Conservation (phyloP, 23 red algal genomes). For the Gracilaria caudata region DNA sequence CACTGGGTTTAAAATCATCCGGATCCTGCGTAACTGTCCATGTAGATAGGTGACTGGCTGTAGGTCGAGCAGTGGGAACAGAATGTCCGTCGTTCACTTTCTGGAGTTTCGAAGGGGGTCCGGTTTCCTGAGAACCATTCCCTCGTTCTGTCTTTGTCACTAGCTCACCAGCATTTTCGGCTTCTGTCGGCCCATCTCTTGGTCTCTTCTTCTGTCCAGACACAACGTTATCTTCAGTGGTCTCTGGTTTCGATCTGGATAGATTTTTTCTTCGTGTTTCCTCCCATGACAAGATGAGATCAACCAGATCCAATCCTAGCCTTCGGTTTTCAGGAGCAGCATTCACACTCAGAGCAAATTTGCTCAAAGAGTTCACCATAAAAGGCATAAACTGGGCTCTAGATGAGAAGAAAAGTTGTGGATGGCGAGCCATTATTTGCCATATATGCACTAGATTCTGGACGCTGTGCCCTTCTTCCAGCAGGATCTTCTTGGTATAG, state of each 20-base stretch:
- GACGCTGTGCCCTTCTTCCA: slow-evolving; percentile 89
- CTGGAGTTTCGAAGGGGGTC: slow-evolving; percentile 53
- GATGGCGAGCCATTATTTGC: slow-evolving; percentile 84
- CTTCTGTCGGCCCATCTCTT: slow-evolving; percentile 18
- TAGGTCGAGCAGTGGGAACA: slow-evolving; percentile 12
- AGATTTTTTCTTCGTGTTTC: slow-evolving; percentile 18
- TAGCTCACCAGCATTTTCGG: background rate
- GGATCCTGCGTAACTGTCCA: slow-evolving; percentile 23
- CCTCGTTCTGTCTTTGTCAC: background rate
- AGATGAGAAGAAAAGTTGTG: slow-evolving; percentile 75
- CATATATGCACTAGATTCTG: slow-evolving; percentile 91
- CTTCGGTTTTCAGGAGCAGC: slow-evolving; percentile 79
- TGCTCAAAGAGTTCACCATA: slow-evolving; percentile 76
- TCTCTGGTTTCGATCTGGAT: background rate
- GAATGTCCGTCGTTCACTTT: slow-evolving; percentile 45
- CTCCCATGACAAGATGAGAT: slow-evolving; percentile 89
- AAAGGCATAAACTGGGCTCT: slow-evolving; percentile 87
- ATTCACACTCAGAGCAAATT: slow-evolving; percentile 64
- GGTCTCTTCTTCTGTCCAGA: slow-evolving; percentile 25
- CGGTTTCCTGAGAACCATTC: background rate
- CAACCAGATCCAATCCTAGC: slow-evolving; percentile 84
- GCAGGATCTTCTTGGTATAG: slow-evolving; percentile 91
- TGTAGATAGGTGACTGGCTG: background rate
- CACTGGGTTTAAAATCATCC: slow-evolving; percentile 63
- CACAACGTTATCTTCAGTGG: background rate